Evolutionary conservation across 352 stramenopile species (phyloP), one percentile per base, ranked within the genome.

Genomic region (Halophytophthora polymorphica): DNA sequence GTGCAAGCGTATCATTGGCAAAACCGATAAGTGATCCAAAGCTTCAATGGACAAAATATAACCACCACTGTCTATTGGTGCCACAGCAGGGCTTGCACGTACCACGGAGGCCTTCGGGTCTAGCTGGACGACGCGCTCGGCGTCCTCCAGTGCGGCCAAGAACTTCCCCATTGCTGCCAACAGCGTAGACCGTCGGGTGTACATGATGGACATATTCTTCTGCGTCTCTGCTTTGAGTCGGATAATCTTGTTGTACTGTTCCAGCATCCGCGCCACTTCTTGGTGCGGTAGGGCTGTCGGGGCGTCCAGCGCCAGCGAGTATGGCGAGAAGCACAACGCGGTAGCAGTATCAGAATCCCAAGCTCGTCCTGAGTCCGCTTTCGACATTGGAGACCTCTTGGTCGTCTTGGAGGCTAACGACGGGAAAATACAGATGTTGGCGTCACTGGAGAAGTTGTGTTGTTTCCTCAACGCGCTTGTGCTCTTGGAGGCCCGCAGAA

Each of bases 171-270:
- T 41, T 0, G 75, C 77, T 19, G 77, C 73, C 15, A 83, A 56
- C 2, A 90, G 60, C 5, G 80, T 87, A 2, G 80, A 88, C 17
- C 80, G 63, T 7, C 80, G 61, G 6, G 73, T 77, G 39, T 79
- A 65, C 34, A 90, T 47, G 18, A 80, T 68, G 2, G 71, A 69
- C 66, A 88, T 83, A 19, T 72, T 80, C n/a, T 71, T 64, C 10
- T 61, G 65, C 3, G 73, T 63, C 48, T 88, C 72, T 0, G 61
- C 67, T 10, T 79, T 67, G 12, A 86, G 21, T 0, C 58, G 49
- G 37, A 90, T 78, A 42, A 88, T 73, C 53, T 88, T 90, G 57
- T 71, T 69, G 60, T 88, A 90, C 45, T 79, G 31, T 7, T 75
- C 56, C 3, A 90, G 60, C 80, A 90, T 87, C 6, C 61, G 45